Base-by-base conservation (phyloP, 1,284 basidiomycete species). In the Ceratobasidium sp. region DNA sequence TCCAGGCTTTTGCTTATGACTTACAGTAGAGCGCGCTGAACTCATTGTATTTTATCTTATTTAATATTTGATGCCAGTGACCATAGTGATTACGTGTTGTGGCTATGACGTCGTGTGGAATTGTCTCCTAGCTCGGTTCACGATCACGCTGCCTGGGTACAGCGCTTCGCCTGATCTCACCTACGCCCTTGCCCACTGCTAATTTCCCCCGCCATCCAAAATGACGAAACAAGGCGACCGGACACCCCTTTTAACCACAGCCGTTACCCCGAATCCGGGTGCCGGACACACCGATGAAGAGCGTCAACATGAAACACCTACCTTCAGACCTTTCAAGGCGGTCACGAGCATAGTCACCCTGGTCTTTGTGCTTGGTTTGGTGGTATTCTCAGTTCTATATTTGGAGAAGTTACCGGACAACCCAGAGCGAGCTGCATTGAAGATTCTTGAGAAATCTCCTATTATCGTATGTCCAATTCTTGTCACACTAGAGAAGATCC, bases 401-500 rank as follows among this genome's bases (percentile, higher is more conserved):
- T 74, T 74, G 28, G 74, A 74, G 38, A 80, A 80, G n/a, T 78
- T 91, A 0, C 88, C 89, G 0, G 84, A 81, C 59, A 87, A 93
- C 74, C 88, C 90, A 0, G 77, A 81, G 64, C 79, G 84, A 67
- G 91, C 89, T 3, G 90, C 90, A 9, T 76, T 83, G 71, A 81
- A 81, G 43, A 84, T 93, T 28, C 80, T 93, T 72, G 80, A 86
- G 35, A 84, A 81, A 52, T 85, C 90, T 4, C 91, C 91, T 59
- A 84, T 92, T n/a, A 91, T 93, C 75, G 91, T 92, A 78, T 78
- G 86, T 81, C 5, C 16, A 26, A 3, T 58, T 38, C 55, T 7
- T 52, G 11, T 55, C 1, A 32, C 23, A 5, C 21, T 11, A n/a
- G 52, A 28, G 9, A 26, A 28, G 18, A 32, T 4, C 28, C 26